Evolutionary conservation across 1,284 basidiomycete genomes (phyloP).

Genomic region (Cutaneotrichosporon curvatum): DNA sequence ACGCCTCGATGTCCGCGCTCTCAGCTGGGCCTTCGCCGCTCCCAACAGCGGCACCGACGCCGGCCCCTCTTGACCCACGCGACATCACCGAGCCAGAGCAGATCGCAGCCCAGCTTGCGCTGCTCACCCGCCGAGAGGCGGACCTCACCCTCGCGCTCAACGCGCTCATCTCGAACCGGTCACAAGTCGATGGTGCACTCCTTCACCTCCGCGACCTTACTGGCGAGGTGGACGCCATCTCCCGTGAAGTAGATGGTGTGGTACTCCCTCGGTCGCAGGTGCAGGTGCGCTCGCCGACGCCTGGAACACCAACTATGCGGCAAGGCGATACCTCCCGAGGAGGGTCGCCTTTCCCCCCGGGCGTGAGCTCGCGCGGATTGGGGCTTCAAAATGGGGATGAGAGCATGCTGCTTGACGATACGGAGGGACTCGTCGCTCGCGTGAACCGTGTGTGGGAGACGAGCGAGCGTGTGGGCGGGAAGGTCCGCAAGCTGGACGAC

Average conservation of each 20-base stretch:
- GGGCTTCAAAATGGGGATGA: conserved; percentile 26
- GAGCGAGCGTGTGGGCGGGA: conserved; percentile 81
- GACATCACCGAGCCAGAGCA: conserved; percentile 33
- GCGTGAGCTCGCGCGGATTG: conserved; percentile 15
- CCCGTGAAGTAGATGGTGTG: conserved; percentile 54
- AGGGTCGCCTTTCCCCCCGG: background rate
- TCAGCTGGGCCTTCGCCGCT: no score
- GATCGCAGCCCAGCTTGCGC: conserved; percentile 45
- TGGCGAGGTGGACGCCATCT: conserved; percentile 59
- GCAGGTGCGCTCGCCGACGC: no score
- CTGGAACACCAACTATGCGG: no score
- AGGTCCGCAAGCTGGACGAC: conserved; percentile 78
- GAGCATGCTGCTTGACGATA: conserved; percentile 15
- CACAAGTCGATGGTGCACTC: conserved; percentile 62
- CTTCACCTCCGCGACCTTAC: conserved; percentile 58
- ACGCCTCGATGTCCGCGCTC: no score
- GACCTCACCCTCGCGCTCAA: conserved; percentile 69
- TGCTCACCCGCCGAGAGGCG: conserved; percentile 68
- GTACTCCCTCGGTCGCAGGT: background rate
- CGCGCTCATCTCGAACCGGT: conserved; percentile 60
- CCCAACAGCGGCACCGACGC: no score
- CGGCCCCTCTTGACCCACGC: conserved; percentile 25
- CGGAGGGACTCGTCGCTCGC: conserved; percentile 39
- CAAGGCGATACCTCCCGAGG: background rate
- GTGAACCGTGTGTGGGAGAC: conserved; percentile 53